These are phyloP conservation scores for Vanilla planifolia DNA, from an alignment of 106 monocot species.

Conservation along the genomic window DNA sequence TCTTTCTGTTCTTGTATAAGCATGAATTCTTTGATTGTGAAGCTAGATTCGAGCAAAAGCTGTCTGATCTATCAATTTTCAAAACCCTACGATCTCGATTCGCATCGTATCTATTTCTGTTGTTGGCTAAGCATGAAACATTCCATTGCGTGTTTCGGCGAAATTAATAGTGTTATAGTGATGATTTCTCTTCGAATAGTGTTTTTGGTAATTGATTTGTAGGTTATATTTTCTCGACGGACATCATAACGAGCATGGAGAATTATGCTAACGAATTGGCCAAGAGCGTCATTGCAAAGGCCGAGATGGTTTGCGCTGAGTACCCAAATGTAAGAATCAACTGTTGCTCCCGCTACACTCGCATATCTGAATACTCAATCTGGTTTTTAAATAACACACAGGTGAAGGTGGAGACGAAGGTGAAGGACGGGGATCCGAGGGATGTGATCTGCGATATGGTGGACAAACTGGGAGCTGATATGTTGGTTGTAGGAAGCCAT, in stretches of 20 bases:
- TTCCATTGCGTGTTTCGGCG: not conserved
- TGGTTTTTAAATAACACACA: not conserved
- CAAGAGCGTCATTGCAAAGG: slow-evolving; percentile 25
- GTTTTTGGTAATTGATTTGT: slow-evolving; percentile 3
- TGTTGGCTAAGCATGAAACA: too few relatives aligned
- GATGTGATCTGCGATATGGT: slow-evolving; percentile 57
- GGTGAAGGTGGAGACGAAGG: slow-evolving; percentile 24
- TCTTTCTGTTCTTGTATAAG: not conserved
- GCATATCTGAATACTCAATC: not conserved
- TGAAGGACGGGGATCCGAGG: slow-evolving; percentile 40
- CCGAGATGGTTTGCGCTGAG: slow-evolving; percentile 20
- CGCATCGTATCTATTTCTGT: too few relatives aligned
- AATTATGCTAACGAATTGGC: slow-evolving; percentile 21
- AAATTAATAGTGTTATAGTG: too few relatives aligned
- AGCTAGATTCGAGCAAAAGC: too few relatives aligned
- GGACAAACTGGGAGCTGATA: slow-evolving; percentile 30
- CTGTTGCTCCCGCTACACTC: not conserved
- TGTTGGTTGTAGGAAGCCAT: slow-evolving; percentile 65
- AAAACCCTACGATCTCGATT: too few relatives aligned
- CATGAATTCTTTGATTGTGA: not conserved
- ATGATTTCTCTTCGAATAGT: too few relatives aligned
- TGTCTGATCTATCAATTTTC: too few relatives aligned
- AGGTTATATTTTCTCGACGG: slow-evolving; percentile 43
- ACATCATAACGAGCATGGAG: slow-evolving; percentile 31
- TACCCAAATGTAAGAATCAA: slow-evolving; percentile 9